Conservation (phyloP, 768 basidiomycete genomes). For the Clathrus columnatus region DNA sequence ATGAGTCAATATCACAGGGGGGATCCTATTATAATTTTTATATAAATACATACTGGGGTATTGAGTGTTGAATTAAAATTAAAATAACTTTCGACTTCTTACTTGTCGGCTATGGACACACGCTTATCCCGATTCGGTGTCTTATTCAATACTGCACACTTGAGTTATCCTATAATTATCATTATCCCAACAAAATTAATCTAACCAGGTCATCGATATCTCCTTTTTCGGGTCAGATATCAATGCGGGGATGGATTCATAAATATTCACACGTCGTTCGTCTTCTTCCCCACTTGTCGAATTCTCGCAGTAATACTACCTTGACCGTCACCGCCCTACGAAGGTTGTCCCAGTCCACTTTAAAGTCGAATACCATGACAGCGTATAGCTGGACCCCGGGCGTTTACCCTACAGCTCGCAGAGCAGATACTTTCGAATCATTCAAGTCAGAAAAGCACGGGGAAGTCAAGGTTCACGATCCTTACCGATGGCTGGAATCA, state of each 20-base stretch:
- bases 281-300: not conserved
- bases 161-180: not conserved
- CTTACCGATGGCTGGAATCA: constrained; percentile 69
- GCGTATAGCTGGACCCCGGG: constrained; percentile 45
- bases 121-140: too few relatives aligned
- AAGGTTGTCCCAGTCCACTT: too few relatives aligned
- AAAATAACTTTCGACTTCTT: too few relatives aligned
- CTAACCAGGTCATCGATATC: too few relatives aligned
- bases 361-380: constrained; percentile 19
- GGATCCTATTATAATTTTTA: not conserved
- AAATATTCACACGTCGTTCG: not conserved
- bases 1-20: not conserved
- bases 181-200: not conserved
- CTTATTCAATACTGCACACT: not conserved
- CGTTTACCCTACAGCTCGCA: constrained; percentile 54
- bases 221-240: too few relatives aligned
- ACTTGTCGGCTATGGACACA: too few relatives aligned
- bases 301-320: not conserved
- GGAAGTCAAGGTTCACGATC: constrained; percentile 55
- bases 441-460: constrained; percentile 62
- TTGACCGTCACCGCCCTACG: too few relatives aligned
- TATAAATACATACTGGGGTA: not conserved
- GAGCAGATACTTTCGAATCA: constrained; percentile 56
- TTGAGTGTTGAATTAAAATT: too few relatives aligned
- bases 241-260: too few relatives aligned